Conservation (phyloP, 148 eudicot species). For the Mesembryanthemum crystallinum region DNA sequence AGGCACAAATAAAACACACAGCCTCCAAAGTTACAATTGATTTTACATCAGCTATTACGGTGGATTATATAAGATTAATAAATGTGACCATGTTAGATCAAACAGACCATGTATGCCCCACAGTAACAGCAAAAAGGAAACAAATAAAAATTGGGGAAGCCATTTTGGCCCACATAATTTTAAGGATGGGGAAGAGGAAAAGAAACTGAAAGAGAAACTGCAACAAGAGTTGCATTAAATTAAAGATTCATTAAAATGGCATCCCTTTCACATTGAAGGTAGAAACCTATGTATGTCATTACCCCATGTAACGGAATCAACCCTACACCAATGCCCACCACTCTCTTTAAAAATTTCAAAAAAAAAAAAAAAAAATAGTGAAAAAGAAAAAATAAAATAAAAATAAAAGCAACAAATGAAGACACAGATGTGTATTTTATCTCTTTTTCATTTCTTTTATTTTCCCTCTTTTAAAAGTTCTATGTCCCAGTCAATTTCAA, state of each 20-base stretch:
- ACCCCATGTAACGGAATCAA: background rate
- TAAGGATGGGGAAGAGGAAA: background rate
- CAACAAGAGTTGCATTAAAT: slow-evolving; percentile 8
- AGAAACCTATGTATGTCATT: background rate
- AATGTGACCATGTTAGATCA: background rate
- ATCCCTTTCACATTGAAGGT: background rate
- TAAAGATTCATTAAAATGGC: background rate
- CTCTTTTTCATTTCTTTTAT: background rate
- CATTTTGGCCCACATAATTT: slow-evolving; percentile 2
- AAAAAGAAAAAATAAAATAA: background rate
- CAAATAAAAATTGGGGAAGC: background rate
- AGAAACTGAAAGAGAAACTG: background rate
- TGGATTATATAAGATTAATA: background rate
- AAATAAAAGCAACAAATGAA: background rate
- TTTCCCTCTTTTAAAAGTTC: background rate
- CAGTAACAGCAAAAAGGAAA: background rate
- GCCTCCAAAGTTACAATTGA: slow-evolving; percentile 8
- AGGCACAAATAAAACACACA: background rate
- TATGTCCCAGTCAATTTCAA: background rate
- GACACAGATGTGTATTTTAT: background rate
- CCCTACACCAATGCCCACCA: background rate
- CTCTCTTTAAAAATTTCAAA: too few species aligned
- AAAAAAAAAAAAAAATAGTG: too few species aligned
- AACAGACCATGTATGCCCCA: background rate
- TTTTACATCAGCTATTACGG: background rate